Conservation (phyloP, 2,329 filamentous ascomycete genomes). For the Aspergillus versicolor region DNA sequence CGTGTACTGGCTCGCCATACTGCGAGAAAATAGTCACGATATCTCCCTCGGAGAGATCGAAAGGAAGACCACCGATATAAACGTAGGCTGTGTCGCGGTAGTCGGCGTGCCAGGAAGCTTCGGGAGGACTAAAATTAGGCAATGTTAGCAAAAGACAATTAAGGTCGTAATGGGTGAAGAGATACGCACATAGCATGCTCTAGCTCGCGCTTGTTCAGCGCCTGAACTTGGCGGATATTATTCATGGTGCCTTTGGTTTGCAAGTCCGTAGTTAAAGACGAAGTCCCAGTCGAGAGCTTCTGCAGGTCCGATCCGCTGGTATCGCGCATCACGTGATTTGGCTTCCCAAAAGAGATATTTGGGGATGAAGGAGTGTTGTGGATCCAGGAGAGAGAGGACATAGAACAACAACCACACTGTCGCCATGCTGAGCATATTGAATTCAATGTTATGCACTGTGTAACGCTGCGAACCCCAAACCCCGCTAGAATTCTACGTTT, state of each 20-base stretch:
- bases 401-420: neutral
- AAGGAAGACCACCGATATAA: constrained; percentile 92
- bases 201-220: constrained; percentile 91
- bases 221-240: constrained; percentile 85
- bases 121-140: constrained; percentile 62
- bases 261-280: neutral
- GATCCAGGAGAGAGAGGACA: constrained; percentile 9
- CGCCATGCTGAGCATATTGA: neutral
- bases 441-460: constrained; percentile 2
- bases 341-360: constrained; percentile 9
- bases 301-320: neutral
- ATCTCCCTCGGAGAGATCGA: constrained; percentile 92
- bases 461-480: neutral
- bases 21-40: constrained; percentile 96
- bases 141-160: constrained; percentile 3
- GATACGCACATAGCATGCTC: constrained; percentile 77
- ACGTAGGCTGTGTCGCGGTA: constrained; percentile 97
- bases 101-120: constrained; percentile 95
- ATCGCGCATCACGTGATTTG: constrained; percentile 6
- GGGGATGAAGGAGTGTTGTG: constrained; percentile 8
- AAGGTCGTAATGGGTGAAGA: neutral
- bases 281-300: neutral
- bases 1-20: constrained; percentile 89
- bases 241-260: constrained; percentile 66
- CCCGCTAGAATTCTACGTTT: neutral